Percentiles rank a stretch among this genome's conserved stretches.
Conservation (phyloP, 139 green algal species). For the Tetratostichococcus sp. region DNA sequence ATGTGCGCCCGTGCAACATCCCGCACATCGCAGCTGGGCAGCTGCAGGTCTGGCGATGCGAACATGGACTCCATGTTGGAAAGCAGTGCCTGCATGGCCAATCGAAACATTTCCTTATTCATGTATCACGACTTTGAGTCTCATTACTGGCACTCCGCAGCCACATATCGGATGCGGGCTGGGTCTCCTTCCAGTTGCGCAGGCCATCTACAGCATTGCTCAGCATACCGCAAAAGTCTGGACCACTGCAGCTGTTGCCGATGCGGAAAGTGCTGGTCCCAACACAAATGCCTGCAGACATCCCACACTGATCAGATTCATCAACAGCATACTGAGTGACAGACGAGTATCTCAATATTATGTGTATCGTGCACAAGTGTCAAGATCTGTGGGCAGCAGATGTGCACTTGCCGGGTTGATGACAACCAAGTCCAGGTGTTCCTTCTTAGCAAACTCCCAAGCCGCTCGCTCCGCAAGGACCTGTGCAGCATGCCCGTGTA, state of each 20-base stretch:
- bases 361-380: too few species aligned
- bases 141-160: too few species aligned
- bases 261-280: background rate
- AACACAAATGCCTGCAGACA: background rate
- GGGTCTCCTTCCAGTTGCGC: too few species aligned
- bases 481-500: background rate
- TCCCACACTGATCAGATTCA: too few species aligned
- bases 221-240: background rate
- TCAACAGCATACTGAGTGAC: too few species aligned
- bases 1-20: constrained; percentile 49
- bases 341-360: too few species aligned
- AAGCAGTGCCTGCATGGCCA: background rate
- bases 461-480: background rate
- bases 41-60: background rate
- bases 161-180: too few species aligned
- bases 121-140: too few species aligned
- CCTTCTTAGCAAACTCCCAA: background rate
- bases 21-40: constrained; percentile 39
- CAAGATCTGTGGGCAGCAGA: too few species aligned
- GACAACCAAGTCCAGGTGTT: background rate
- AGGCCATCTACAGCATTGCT: too few species aligned
- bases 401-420: background rate
- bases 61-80: constrained; percentile 1
- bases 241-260: background rate
- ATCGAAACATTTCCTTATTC: too few species aligned